Evolutionary conservation across 2,329 filamentous ascomycete species (phyloP), one percentile per base, ranked within the genome.

Genomic region (Aspergillus sp.): DNA sequence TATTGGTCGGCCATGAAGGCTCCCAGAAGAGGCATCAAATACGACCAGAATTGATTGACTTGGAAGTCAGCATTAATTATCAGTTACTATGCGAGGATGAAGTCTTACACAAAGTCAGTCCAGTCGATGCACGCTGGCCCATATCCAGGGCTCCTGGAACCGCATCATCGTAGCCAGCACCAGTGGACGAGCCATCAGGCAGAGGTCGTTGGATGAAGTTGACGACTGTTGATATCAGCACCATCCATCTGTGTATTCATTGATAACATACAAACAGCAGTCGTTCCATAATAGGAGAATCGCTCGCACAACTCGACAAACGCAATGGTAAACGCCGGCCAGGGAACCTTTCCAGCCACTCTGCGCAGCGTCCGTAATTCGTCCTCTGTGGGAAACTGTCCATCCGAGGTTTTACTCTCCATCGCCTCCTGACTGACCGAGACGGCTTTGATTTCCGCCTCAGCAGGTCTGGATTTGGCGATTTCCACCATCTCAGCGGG

Each of bases 291-390:
- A 77, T 88, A 90, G 10, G 82, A 85, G 68, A 87, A 88, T 39
- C 85, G 82, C 69, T 90, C 86, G 68, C 82, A 86, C 44, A 88
- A 70, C 66, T 90, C 86, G 46, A 86, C 79, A 49, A 88, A 81
- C 38, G 83, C 84, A 46, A 90, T 79, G 27, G 81, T 82, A 67
- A 81, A 89, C 45, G 83, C 77, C 43, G 75, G 69, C 75, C 77
- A 82, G 39, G 82, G 81, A 48, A 89, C 78, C 2, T 50, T 46
- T 8, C 57, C 64, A 1, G 63, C 43, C 2, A 69, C 58, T 32
- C 66, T 61, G 27, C 65, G 66, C 13, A 70, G 54, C 5, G 50
- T 59, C 5, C 35, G 33, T 30, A 68, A 27, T 29, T 70, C 67
- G 30, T 67, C 65, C 0, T 57, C 52, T 2, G 57, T 67, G 6